A percentile compares a stretch with the other conserved stretches of the same genome.
These are phyloP conservation scores for Phaeotremella skinneri DNA, from an alignment of 768 basidiomycete genomes.

Conservation along the genomic window DNA sequence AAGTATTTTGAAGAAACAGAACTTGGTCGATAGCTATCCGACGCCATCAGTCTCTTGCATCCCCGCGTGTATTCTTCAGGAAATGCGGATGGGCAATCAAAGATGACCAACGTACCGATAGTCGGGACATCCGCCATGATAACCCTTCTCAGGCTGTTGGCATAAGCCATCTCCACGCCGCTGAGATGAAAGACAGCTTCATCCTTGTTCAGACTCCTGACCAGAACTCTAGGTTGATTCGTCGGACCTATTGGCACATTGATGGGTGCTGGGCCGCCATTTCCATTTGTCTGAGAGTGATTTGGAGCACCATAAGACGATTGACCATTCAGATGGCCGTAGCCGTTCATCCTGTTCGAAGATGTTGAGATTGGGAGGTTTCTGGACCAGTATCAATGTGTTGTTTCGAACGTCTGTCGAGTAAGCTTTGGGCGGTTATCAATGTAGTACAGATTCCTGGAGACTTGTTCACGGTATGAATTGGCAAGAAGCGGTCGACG, in stretches of 20 bases:
- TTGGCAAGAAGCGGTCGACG: too few relatives aligned
- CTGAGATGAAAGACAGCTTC: slow-evolving; percentile 86
- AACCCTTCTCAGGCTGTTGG: slow-evolving; percentile 87
- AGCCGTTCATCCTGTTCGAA: slow-evolving; percentile 21
- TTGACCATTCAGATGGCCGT: slow-evolving; percentile 16
- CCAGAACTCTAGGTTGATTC: slow-evolving; percentile 39
- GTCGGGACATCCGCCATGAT: slow-evolving; percentile 97
- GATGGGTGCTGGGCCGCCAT: slow-evolving; percentile 16
- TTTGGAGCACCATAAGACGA: not conserved
- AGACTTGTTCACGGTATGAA: too few relatives aligned
- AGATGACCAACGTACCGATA: slow-evolving; percentile 63
- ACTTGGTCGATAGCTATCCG: slow-evolving; percentile 90
- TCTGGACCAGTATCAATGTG: not conserved
- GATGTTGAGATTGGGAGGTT: not conserved
- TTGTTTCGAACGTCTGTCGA: not conserved
- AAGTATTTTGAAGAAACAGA: slow-evolving; percentile 83
- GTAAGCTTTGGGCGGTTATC: too few relatives aligned
- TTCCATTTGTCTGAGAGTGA: not conserved
- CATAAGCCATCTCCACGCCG: slow-evolving; percentile 93
- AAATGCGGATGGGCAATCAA: not conserved
- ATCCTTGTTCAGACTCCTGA: slow-evolving; percentile 65
- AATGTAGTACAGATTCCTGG: too few relatives aligned
- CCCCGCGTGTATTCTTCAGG: not conserved
- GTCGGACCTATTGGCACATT: slow-evolving; percentile 37
- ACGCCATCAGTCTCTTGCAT: not conserved